Conservation (phyloP, 1,139 yeast genomes). For the Geotrichum europaeum region DNA sequence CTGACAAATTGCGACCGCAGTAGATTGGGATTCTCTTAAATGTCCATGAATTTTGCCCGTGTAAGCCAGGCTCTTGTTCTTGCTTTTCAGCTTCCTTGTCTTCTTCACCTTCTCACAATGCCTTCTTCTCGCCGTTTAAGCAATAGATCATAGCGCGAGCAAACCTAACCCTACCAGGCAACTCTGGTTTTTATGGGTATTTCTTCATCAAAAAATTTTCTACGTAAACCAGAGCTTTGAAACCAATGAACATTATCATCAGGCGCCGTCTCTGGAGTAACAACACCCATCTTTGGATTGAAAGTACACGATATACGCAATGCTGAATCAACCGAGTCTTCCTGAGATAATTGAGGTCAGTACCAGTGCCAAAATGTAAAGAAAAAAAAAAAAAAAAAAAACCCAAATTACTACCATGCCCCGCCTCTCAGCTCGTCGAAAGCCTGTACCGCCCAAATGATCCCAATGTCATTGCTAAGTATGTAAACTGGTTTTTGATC, state of each 20-base stretch:
- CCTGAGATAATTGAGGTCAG: not conserved
- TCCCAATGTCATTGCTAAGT: constrained; percentile 11
- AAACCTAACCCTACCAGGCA: too few species aligned
- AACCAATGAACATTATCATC: not conserved
- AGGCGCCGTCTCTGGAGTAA: not conserved
- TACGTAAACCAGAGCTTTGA: not conserved
- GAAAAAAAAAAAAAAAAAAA: not conserved
- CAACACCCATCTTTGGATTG: not conserved
- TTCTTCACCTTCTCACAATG: too few species aligned
- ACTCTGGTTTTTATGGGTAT: not conserved
- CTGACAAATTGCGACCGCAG: too few species aligned
- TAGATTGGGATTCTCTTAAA: too few species aligned
- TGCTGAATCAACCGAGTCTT: not conserved
- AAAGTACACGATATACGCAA: not conserved
- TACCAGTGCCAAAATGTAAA: not conserved
- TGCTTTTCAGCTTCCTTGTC: too few species aligned
- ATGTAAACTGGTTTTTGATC: not conserved
- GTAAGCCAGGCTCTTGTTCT: too few species aligned
- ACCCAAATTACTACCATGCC: not conserved
- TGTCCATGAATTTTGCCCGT: too few species aligned
- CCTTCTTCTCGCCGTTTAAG: too few species aligned
- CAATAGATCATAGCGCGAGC: too few species aligned
- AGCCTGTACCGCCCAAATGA: constrained; percentile 14
- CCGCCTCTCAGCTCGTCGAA: constrained; percentile 11
- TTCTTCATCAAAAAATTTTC: not conserved